A percentile compares a stretch with the other conserved stretches of the same genome.
phyloP scores from a whole-genome alignment of 2,329 filamentous ascomycete genomes.

The Diaporthe sp. region DNA sequence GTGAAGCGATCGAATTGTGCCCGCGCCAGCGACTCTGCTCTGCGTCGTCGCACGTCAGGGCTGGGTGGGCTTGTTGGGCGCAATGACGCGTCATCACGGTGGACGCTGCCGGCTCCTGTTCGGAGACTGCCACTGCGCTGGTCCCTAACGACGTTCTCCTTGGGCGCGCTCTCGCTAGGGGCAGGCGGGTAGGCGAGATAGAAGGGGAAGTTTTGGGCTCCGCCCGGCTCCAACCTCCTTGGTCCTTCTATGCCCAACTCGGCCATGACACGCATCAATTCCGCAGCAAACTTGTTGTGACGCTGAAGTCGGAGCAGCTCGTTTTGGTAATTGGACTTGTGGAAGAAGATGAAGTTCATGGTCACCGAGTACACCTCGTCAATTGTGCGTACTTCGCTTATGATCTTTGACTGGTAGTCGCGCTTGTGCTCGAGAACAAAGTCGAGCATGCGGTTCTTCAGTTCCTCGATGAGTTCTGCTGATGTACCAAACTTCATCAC shows the following conservation, averaged over 20 bases:
- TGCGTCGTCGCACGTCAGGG: constrained; percentile 30
- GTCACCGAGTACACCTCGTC: constrained; percentile 87
- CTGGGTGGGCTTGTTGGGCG: constrained; percentile 5
- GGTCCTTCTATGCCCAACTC: constrained; percentile 89
- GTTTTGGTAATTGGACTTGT: constrained; percentile 97
- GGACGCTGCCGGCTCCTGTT: constrained; percentile 12
- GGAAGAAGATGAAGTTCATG: constrained; percentile 95
- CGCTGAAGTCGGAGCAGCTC: constrained; percentile 89
- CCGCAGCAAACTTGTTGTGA: constrained; percentile 94
- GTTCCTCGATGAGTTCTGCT: constrained; percentile 82
- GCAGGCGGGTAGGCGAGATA: constrained; percentile 55
- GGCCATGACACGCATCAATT: constrained; percentile 88
- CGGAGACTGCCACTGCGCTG: constrained; percentile 36
- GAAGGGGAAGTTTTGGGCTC: constrained; percentile 75
- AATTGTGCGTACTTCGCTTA: constrained; percentile 79
- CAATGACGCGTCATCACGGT: constrained; percentile 2
- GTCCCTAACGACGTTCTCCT: constrained; percentile 25
- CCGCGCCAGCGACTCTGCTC: constrained; percentile 33
- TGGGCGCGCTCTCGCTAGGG: constrained; percentile 37
- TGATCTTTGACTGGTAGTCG: constrained; percentile 70
- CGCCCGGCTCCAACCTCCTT: constrained; percentile 77
- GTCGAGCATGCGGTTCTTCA: constrained; percentile 83
- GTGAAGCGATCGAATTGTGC: constrained; percentile 16
- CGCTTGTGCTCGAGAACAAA: constrained; percentile 89
- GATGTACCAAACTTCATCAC: constrained; percentile 91